Evolutionary conservation across 1,139 yeast genomes (phyloP).

Genomic region (Diutina mesorugosa): DNA sequence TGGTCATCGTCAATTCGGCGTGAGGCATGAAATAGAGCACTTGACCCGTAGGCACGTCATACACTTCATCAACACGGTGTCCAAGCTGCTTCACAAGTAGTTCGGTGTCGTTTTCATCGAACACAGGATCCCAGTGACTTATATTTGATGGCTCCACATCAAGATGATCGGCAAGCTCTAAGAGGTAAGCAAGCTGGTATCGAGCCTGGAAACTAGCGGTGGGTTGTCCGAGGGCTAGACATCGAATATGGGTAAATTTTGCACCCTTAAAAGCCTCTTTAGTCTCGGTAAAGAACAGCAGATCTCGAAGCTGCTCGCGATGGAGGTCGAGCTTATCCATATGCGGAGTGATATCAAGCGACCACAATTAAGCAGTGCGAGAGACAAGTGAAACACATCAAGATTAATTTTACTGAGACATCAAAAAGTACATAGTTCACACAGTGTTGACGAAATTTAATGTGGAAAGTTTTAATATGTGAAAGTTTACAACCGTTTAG

Average conservation of each 20-base stretch:
- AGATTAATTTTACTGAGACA: background rate
- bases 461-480: too few species aligned
- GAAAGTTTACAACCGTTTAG: too few species aligned
- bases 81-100: background rate
- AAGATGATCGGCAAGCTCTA: background rate
- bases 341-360: background rate
- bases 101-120: background rate
- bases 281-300: background rate
- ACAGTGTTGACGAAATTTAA: too few species aligned
- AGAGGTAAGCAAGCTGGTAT: background rate
- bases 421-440: background rate
- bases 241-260: background rate
- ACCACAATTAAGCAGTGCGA: background rate
- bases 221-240: background rate
- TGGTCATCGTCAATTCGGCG: background rate
- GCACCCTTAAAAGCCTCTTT: background rate
- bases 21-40: conserved; percentile 1
- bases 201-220: background rate
- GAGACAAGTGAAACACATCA: background rate
- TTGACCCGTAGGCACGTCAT: background rate
- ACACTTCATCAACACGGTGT: background rate
- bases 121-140: conserved; percentile 1
- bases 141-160: background rate
- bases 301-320: background rate
- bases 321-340: background rate